Evolutionary conservation across 768 basidiomycete genomes (phyloP).

Genomic region (Tylopilus vinaceipallidus): DNA sequence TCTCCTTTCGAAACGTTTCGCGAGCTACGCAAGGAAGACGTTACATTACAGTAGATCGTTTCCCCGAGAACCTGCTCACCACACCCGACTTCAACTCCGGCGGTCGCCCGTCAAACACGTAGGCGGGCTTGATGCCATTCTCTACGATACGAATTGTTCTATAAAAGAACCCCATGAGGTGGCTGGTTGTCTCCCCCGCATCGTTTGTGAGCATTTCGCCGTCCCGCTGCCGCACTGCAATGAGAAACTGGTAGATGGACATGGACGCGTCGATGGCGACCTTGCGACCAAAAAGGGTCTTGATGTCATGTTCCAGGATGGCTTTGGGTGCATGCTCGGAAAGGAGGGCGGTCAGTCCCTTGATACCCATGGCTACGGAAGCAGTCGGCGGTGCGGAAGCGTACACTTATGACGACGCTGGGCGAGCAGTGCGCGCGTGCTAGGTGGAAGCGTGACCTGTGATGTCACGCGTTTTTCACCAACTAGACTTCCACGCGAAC

Average conservation of each 20-base stretch:
- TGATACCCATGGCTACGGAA: slow-evolving; percentile 74
- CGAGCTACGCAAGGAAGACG: slow-evolving; percentile 54
- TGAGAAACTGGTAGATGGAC: slow-evolving; percentile 97
- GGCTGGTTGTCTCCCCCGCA: slow-evolving; percentile 96
- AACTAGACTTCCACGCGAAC: too few relatives aligned
- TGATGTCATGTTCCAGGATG: slow-evolving; percentile 90
- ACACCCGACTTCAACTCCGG: slow-evolving; percentile 97
- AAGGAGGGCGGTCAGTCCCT: slow-evolving; percentile 88
- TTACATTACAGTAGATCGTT: neutral
- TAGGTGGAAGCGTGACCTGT: slow-evolving; percentile 9
- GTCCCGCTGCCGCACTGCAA: slow-evolving; percentile 94
- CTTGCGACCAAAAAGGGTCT: slow-evolving; percentile 96
- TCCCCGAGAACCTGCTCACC: slow-evolving; percentile 52
- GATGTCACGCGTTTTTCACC: slow-evolving; percentile 8
- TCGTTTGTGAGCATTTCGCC: slow-evolving; percentile 97
- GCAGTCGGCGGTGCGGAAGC: neutral
- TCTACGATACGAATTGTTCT: slow-evolving; percentile 97
- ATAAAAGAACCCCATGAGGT: slow-evolving; percentile 99
- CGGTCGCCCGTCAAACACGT: slow-evolving; percentile 98
- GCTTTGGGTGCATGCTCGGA: slow-evolving; percentile 86
- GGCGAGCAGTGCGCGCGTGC: slow-evolving; percentile 19
- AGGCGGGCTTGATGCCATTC: slow-evolving; percentile 96
- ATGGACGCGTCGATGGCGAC: slow-evolving; percentile 98
- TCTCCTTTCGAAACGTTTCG: slow-evolving; percentile 88
- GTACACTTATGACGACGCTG: neutral